Conservation (phyloP, 2,329 filamentous ascomycete genomes). For the Trichoderma atroviride region DNA sequence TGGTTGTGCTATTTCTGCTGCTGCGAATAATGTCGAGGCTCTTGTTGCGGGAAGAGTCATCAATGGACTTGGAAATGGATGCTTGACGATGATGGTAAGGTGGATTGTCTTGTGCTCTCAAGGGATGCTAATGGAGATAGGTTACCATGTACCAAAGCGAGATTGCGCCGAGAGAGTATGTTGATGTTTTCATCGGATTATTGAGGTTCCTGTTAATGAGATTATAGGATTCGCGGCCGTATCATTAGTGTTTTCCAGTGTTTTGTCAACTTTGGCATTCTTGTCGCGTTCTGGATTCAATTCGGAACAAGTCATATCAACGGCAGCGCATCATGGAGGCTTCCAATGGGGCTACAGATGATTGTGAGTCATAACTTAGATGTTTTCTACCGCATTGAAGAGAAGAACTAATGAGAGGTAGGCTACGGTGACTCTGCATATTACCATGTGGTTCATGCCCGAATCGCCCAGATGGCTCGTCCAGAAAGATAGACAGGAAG, state of each 20-base stretch:
- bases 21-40: slow-evolving; percentile 21
- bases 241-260: slow-evolving; percentile 38
- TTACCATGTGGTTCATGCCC: slow-evolving; percentile 27
- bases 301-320: slow-evolving; percentile 36
- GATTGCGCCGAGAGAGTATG: slow-evolving; percentile 24
- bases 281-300: slow-evolving; percentile 39
- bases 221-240: slow-evolving; percentile 42
- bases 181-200: neutral
- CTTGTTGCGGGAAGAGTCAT: slow-evolving; percentile 26
- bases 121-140: neutral
- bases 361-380: slow-evolving; percentile 12
- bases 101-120: neutral
- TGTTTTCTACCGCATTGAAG: fast-evolving
- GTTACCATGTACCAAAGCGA: slow-evolving; percentile 26
- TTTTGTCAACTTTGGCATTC: slow-evolving; percentile 34
- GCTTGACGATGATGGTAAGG: slow-evolving; percentile 25
- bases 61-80: slow-evolving; percentile 24
- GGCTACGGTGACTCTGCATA: slow-evolving; percentile 20
- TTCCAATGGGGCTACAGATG: slow-evolving; percentile 38
- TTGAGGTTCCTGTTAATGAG: neutral
- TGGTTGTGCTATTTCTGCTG: slow-evolving; percentile 13
- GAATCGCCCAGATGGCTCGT: slow-evolving; percentile 23
- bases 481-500: slow-evolving; percentile 24
- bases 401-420: neutral
- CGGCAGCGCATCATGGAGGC: slow-evolving; percentile 36